Conservation (phyloP, 2,329 filamentous ascomycete species). For the Xylariaceae sp. region DNA sequence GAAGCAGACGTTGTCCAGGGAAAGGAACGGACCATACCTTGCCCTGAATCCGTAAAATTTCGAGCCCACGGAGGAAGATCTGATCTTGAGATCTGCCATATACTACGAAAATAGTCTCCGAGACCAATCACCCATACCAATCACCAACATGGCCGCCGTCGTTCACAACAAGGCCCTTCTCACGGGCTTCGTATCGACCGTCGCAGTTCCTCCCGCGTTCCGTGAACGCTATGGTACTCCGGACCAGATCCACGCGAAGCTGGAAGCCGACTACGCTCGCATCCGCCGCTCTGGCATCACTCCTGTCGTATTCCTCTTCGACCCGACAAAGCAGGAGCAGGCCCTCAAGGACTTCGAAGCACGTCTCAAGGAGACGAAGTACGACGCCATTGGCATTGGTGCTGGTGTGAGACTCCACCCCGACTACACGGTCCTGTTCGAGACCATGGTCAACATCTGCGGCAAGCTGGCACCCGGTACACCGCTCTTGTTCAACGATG, state of each 20-base stretch:
- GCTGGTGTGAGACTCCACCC: slow-evolving; percentile 18
- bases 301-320: slow-evolving; percentile 3
- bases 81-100: neutral
- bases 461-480: slow-evolving; percentile 5
- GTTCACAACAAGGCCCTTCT: slow-evolving; percentile 10
- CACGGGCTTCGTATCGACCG: slow-evolving; percentile 6
- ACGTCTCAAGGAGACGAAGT: slow-evolving; percentile 8
- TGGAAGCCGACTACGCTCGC: slow-evolving; percentile 13
- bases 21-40: neutral
- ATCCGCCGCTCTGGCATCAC: slow-evolving; percentile 14
- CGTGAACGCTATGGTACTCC: slow-evolving; percentile 10
- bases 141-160: slow-evolving; percentile 4
- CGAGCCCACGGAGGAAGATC: neutral
- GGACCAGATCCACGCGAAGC: slow-evolving; percentile 15
- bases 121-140: neutral
- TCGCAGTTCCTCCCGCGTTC: slow-evolving; percentile 9
- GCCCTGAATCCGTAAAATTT: neutral
- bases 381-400: slow-evolving; percentile 21
- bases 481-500: slow-evolving; percentile 18
- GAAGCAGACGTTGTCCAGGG: neutral
- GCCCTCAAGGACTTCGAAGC: slow-evolving; percentile 5
- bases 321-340: slow-evolving; percentile 11
- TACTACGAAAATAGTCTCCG: neutral
- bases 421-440: slow-evolving; percentile 17
- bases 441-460: slow-evolving; percentile 22